Evolutionary conservation across 306 rosid species (phyloP).

Genomic region (Glycine soja): DNA sequence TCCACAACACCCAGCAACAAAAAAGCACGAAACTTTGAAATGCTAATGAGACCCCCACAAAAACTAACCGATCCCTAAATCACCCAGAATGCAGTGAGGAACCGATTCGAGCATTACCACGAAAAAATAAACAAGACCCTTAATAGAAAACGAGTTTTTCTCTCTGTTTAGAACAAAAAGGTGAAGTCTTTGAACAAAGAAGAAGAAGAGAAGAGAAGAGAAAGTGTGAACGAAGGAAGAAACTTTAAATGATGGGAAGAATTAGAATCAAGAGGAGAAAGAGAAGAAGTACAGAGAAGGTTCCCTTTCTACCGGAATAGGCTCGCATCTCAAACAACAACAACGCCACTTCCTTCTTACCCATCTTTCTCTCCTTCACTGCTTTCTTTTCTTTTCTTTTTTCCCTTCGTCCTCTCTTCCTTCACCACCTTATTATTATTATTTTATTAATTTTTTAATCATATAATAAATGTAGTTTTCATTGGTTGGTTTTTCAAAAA

Average conservation of each 20-base stretch:
- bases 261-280: constrained; percentile 76
- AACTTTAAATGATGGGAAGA: constrained; percentile 67
- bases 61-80: constrained; percentile 64
- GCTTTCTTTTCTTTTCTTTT: constrained; percentile 22
- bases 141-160: constrained; percentile 12
- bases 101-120: constrained; percentile 60
- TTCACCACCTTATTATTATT: constrained; percentile 36
- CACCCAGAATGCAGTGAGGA: constrained; percentile 59
- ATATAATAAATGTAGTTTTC: neutral
- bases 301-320: constrained; percentile 73
- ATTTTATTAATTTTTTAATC: neutral
- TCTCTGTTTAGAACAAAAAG: constrained; percentile 27
- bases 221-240: constrained; percentile 26
- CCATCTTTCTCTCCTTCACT: constrained; percentile 48
- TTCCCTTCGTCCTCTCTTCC: constrained; percentile 27
- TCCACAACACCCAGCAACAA: constrained; percentile 37
- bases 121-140: constrained; percentile 42
- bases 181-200: constrained; percentile 37
- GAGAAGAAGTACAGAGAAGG: constrained; percentile 78
- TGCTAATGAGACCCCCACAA: constrained; percentile 37
- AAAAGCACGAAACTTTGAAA: constrained; percentile 42
- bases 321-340: constrained; percentile 75
- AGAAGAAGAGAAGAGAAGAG: neutral
- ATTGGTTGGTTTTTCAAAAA: constrained; percentile 35
- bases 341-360: constrained; percentile 46